Base-by-base conservation (phyloP, 805 yeast species). In the Cyberlindnera xylosilytica region DNA sequence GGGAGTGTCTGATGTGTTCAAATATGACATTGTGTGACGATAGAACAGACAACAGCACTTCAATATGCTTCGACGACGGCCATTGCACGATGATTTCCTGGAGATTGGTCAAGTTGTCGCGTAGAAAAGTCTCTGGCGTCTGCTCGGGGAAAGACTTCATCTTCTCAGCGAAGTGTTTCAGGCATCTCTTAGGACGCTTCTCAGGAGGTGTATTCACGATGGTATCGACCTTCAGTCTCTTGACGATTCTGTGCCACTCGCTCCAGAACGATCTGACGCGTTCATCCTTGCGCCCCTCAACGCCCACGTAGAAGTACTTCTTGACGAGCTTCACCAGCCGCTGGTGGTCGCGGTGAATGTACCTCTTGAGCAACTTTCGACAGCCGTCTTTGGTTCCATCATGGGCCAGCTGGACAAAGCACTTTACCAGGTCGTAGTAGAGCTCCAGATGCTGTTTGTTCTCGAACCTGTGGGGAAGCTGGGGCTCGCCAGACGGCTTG, bases 381-480 rank as follows among this genome's bases (percentile, higher is more conserved):
- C 42, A 37, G 5, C 46, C 46, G 16, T 28, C 36, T 22, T 42
- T 38, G 12, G 46, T 29, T 15, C 37, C 42, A 26, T 42, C 46
- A 16, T 42, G 46, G 15, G 4, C 6, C 24, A 42, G 30, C 23
- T 42, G 46, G 9, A 34, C 42, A 34, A 17, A 32, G 28, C 32
- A 34, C 33, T 42, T 42, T n/a, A 42, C 46, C 13, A 11, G 33
- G 23, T 32, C 33, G 42, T 42, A 38, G 36, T 38, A 38, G 20
- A 20, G 16, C 3, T 29, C 17, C 8, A 34, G 6, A 36, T 42
- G 41, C n/a, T 38, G 22, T n/a, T 17, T 38, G 35, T 33, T 42
- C 20, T 33, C 40, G 27, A 41, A 41, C 11, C 37, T n/a, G 34
- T 23, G 40, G 13, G 44, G 44, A 2, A 41, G 34, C 8, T 17